A percentile compares a stretch with the other conserved stretches of the same genome.
Conservation (phyloP, 2,329 filamentous ascomycete genomes). For the Calcarisporium arbuscula region DNA sequence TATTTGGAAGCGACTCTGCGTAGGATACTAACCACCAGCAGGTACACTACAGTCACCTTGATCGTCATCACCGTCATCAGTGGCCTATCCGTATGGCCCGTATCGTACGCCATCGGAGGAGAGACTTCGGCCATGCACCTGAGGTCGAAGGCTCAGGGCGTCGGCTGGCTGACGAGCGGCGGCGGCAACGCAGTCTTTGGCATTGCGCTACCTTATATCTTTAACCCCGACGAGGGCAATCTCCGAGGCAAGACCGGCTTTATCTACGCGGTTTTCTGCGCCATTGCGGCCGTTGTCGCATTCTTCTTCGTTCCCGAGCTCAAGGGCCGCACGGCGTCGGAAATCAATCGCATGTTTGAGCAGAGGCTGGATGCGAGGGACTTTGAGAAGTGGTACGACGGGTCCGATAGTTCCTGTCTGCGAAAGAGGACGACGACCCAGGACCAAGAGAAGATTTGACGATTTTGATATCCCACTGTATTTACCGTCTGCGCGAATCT, state of each 20-base stretch:
- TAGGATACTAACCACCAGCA: conserved; percentile 2
- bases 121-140: conserved; percentile 38
- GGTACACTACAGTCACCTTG: conserved; percentile 25
- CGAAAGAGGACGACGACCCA: too few species aligned
- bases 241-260: conserved; percentile 35
- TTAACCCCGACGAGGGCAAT: conserved; percentile 25
- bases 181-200: conserved; percentile 35
- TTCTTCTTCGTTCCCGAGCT: conserved; percentile 48
- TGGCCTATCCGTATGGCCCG: conserved; percentile 36
- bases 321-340: conserved; percentile 37
- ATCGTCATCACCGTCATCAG: conserved; percentile 37
- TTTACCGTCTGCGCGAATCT: too few species aligned
- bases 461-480: too few species aligned
- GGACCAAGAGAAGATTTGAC: too few species aligned
- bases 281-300: conserved; percentile 26
- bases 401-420: too few species aligned
- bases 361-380: conserved; percentile 18
- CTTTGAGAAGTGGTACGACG: conserved; percentile 16
- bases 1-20: background rate
- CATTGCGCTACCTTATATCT: conserved; percentile 41
- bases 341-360: conserved; percentile 39
- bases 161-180: conserved; percentile 35
- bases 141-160: conserved; percentile 35
- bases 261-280: conserved; percentile 30
- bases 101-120: conserved; percentile 32